Conservation (phyloP, 495 filamentous ascomycete genomes). For the Penicillium subrubescens region DNA sequence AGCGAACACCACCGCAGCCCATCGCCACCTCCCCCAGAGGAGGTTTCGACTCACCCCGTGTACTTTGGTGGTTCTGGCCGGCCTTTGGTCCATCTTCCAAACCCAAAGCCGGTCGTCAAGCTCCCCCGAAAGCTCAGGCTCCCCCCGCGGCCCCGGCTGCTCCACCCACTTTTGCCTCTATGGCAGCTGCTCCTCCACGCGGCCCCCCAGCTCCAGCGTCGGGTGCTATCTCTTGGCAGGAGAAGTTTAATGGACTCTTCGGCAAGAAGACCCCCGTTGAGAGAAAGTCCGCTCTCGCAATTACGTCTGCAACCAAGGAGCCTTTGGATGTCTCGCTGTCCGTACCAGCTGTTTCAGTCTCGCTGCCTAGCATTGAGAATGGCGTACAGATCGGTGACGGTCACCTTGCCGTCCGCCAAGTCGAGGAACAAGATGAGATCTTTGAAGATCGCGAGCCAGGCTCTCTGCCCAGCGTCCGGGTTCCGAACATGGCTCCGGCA, state of each 20-base stretch:
- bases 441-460: constrained; percentile 84
- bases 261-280: constrained; percentile 57
- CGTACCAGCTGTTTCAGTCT: constrained; percentile 57
- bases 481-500: constrained; percentile 63
- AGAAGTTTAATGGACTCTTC: constrained; percentile 71
- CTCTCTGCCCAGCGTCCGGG: constrained; percentile 67
- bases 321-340: constrained; percentile 58
- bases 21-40: constrained; percentile 75
- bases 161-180: constrained; percentile 56
- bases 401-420: constrained; percentile 57
- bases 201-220: constrained; percentile 18
- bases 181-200: constrained; percentile 49
- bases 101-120: constrained; percentile 67
- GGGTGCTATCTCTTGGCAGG: constrained; percentile 63
- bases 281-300: constrained; percentile 55
- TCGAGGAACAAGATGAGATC: constrained; percentile 77
- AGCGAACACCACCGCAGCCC: constrained; percentile 39
- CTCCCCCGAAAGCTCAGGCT: constrained; percentile 61
- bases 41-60: constrained; percentile 65
- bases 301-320: constrained; percentile 61
- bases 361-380: constrained; percentile 50
- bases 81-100: constrained; percentile 70
- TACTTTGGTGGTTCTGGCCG: constrained; percentile 65
- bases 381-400: constrained; percentile 36
- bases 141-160: constrained; percentile 46